A percentile compares a stretch with the other conserved stretches of the same genome.
These are phyloP conservation scores for Tranzscheliella williamsii DNA, from an alignment of 1,284 basidiomycete genomes.

Conservation along the genomic window DNA sequence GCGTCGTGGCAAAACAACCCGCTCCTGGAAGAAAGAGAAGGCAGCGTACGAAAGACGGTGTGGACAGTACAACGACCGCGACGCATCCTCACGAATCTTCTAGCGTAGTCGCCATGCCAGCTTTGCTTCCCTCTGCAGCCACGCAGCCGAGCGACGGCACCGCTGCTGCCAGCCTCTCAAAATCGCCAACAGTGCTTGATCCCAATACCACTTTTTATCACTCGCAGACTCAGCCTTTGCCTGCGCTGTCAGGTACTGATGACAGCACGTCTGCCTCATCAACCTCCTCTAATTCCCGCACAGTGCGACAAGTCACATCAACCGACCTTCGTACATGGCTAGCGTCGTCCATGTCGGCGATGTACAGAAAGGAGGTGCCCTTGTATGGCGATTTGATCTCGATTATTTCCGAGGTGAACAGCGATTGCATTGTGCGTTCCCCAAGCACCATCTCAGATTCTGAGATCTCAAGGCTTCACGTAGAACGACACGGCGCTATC, in stretches of 20 bases:
- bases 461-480: conserved; percentile 53
- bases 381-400: conserved; percentile 62
- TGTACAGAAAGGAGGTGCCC: conserved; percentile 63
- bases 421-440: conserved; percentile 18
- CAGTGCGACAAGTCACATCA: not conserved
- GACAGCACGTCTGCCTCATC: conserved; percentile 6
- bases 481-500: conserved; percentile 64
- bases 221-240: conserved; percentile 8
- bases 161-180: not conserved
- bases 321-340: conserved; percentile 59
- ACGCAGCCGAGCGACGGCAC: too few relatives aligned
- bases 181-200: not conserved
- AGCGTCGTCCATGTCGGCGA: conserved; percentile 59
- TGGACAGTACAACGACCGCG: too few relatives aligned
- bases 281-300: conserved; percentile 1
- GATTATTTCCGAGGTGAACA: conserved; percentile 62
- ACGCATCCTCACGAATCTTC: too few relatives aligned
- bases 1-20: too few relatives aligned
- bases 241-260: conserved; percentile 8
- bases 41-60: too few relatives aligned
- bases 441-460: conserved; percentile 34
- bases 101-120: too few relatives aligned
- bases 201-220: conserved; percentile 1
- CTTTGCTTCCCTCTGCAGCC: too few relatives aligned
- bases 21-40: not conserved